Conservation (phyloP, 2,329 filamentous ascomycete species). For the Pyrenochaeta sp. region DNA sequence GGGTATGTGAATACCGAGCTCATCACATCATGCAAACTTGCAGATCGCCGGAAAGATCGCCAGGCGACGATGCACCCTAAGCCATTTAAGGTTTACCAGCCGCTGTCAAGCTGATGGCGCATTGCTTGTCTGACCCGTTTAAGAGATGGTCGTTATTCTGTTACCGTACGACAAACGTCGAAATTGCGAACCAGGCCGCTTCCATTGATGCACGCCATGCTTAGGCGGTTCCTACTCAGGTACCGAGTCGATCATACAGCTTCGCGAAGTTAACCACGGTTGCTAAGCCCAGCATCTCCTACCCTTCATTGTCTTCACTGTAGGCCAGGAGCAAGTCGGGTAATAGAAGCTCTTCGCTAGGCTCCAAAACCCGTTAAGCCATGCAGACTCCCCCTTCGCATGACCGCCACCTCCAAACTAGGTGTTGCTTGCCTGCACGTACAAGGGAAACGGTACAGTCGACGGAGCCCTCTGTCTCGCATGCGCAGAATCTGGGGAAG, state of each 20-base stretch:
- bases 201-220: constrained; percentile 7
- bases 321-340: constrained; percentile 4
- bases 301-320: background rate
- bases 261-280: constrained; percentile 13
- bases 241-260: constrained; percentile 7
- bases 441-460: constrained; percentile 21
- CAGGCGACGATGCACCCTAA: constrained; percentile 2
- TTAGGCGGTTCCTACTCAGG: constrained; percentile 4
- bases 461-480: constrained; percentile 22
- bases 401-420: constrained; percentile 15
- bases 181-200: constrained; percentile 6
- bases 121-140: constrained; percentile 10
- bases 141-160: constrained; percentile 5
- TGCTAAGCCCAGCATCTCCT: constrained; percentile 15
- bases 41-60: constrained; percentile 5
- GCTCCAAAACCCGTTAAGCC: constrained; percentile 12
- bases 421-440: constrained; percentile 18
- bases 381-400: constrained; percentile 16
- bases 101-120: constrained; percentile 9
- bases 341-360: background rate
- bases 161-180: constrained; percentile 9
- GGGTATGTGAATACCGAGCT: constrained; percentile 11
- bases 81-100: constrained; percentile 6
- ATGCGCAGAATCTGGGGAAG: constrained; percentile 30
- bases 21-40: constrained; percentile 20